Base-by-base conservation (phyloP, 2,329 filamentous ascomycete species). In the Orbilia ellipsospora region DNA sequence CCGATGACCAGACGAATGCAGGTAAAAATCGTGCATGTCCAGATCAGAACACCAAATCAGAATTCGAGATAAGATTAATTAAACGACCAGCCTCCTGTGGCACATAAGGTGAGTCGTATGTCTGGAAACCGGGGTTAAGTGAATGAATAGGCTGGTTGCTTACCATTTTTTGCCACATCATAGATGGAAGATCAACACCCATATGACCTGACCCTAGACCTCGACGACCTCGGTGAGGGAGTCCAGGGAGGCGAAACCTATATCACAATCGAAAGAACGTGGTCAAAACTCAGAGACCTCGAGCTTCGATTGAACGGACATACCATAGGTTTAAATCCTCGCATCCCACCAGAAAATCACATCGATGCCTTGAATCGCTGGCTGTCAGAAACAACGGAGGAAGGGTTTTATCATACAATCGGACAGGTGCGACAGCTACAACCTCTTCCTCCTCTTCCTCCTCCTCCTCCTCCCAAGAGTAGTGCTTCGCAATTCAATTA, bases 1-100 rank as follows among this genome's bases (percentile, higher is more conserved):
- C 60, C 52, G 67, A 55, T 64, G 60, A 72, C 60, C 44, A 72
- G 52, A 64, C 67, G 52, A 60, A 60, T 60, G 36, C 54, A 72
- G 51, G 64, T 64, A 72, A 63, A 48, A 63, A 57, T 61, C 44
- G 28, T 65, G 56, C 51, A 52, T 60, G 26, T 51, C 60, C 52
- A 72, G 60, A 72, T 26, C 52, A 54, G 31, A 60, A 64, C 54
- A 23, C 50, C 52, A 15, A 61, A 50, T 52, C 59, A 64, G 66
- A 70, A 70, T 57, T 60, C 48, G 52, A 44, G 26, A 65, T 44
- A 28, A 45, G 54, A 31, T 44, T 59, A 60, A 31, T 44, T 59
- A 60, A 36, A 36, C 31, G 10, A 36, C 31, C 31, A 36, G 31
- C 31, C 10, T 7, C 10, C 31, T 36, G 31, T 36, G 31, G 31